These are phyloP conservation scores for Euphorbia schlechtendalii DNA, from an alignment of 441 rosid species.

Conservation along the genomic window DNA sequence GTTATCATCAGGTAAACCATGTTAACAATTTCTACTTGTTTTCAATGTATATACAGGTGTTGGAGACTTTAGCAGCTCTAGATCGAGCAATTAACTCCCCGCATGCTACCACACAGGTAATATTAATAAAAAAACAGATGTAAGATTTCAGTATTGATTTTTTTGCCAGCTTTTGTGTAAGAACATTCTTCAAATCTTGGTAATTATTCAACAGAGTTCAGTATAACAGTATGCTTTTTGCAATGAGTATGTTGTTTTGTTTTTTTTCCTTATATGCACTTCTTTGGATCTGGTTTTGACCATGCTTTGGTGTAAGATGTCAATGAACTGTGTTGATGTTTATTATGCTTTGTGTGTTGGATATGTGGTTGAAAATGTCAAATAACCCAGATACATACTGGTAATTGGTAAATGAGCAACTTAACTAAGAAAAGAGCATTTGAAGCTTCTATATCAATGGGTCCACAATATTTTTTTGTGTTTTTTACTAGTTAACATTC, in stretches of 20 bases:
- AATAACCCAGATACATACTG: neutral
- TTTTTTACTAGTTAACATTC: neutral
- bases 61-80: constrained; percentile 93
- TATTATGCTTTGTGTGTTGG: constrained; percentile 1
- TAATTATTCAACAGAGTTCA: neutral
- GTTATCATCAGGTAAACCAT: constrained; percentile 15
- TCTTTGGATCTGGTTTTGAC: neutral
- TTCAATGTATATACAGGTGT: constrained; percentile 45
- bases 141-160: constrained; percentile 7
- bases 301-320: constrained; percentile 4
- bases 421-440: neutral
- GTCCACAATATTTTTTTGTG: neutral
- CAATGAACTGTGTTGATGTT: neutral
- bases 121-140: constrained; percentile 6
- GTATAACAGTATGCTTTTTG: neutral
- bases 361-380: neutral
- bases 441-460: neutral
- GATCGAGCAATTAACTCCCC: constrained; percentile 97
- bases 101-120: constrained; percentile 94
- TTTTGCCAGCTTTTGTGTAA: neutral
- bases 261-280: neutral
- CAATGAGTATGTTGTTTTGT: neutral
- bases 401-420: neutral
- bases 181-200: neutral
- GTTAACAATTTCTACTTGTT: constrained; percentile 10